These are phyloP conservation scores for Lithocarpus polystachyus DNA, from an alignment of 306 rosid species.

Conservation along the genomic window DNA sequence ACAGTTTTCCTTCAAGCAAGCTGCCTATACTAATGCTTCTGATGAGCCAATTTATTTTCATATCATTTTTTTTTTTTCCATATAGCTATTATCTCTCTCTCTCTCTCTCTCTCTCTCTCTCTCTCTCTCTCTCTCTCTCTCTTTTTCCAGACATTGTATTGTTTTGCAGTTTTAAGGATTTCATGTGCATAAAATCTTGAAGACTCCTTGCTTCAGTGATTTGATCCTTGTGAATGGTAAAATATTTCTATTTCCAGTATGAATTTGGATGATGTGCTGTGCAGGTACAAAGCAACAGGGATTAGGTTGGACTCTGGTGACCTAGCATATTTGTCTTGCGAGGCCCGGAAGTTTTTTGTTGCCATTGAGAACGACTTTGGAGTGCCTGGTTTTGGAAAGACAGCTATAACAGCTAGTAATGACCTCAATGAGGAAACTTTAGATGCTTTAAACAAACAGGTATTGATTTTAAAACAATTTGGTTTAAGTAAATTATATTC, in stretches of 20 bases:
- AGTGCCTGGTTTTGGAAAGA: conserved; percentile 60
- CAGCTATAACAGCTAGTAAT: conserved; percentile 78
- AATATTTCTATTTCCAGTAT: conserved; percentile 12
- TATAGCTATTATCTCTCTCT: background rate
- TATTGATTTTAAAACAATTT: conserved; percentile 13
- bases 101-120: too few species aligned
- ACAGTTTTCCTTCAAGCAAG: too few species aligned
- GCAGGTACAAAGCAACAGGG: conserved; percentile 83
- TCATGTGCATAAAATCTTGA: background rate
- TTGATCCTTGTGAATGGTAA: conserved; percentile 4
- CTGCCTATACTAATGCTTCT: too few species aligned
- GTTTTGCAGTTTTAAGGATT: conserved; percentile 3
- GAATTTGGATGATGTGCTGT: conserved; percentile 29
- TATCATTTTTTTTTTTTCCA: background rate
- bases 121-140: too few species aligned
- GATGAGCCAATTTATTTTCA: too few species aligned
- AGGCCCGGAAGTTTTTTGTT: conserved; percentile 63
- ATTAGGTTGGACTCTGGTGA: conserved; percentile 97
- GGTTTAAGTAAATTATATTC: background rate
- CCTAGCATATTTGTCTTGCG: conserved; percentile 80
- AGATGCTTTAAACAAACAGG: conserved; percentile 99
- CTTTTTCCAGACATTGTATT: background rate
- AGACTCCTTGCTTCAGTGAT: conserved; percentile 8
- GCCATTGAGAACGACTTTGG: conserved; percentile 74
- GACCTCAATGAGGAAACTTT: conserved; percentile 95